Conservation (phyloP, 768 basidiomycete genomes). For the Boletus rex-veris region DNA sequence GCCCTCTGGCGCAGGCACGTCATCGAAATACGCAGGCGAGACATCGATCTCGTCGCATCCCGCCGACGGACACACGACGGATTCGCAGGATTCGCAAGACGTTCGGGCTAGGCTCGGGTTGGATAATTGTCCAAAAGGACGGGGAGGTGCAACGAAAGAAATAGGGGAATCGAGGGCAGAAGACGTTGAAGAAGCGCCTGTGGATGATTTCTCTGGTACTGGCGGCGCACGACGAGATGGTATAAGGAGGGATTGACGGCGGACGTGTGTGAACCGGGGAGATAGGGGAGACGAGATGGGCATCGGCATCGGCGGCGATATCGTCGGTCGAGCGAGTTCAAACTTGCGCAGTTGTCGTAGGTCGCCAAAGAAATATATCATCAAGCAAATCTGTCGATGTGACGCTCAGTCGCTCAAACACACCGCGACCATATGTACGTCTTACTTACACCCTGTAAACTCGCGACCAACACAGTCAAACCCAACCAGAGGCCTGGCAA, state of each 20-base stretch:
- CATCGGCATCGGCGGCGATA: constrained; percentile 42
- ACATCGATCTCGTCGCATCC: constrained; percentile 31
- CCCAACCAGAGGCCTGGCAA: constrained; percentile 73
- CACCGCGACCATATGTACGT: background rate
- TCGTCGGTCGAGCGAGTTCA: constrained; percentile 67
- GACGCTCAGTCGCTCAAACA: background rate
- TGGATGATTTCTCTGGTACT: constrained; percentile 1
- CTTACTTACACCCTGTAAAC: constrained; percentile 58
- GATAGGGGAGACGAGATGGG: constrained; percentile 17
- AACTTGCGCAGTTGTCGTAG: constrained; percentile 74
- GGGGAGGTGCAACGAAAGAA: constrained; percentile 1
- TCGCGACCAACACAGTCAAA: constrained; percentile 55
- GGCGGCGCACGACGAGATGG: constrained; percentile 6
- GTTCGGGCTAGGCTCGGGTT: background rate
- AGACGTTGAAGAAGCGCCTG: background rate
- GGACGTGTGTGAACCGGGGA: background rate
- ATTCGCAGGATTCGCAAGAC: constrained; percentile 19
- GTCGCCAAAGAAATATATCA: constrained; percentile 78
- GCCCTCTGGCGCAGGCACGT: constrained; percentile 42
- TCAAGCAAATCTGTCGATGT: constrained; percentile 50
- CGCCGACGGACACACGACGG: constrained; percentile 13
- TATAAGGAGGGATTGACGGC: background rate
- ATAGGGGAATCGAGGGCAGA: constrained; percentile 13
- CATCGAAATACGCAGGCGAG: constrained; percentile 44
- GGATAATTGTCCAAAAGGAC: constrained; percentile 7